Percentiles rank a stretch among this genome's conserved stretches.
phyloP scores from a whole-genome alignment of 1,139 yeast genomes.

The Blastobotrys capitulatus region DNA sequence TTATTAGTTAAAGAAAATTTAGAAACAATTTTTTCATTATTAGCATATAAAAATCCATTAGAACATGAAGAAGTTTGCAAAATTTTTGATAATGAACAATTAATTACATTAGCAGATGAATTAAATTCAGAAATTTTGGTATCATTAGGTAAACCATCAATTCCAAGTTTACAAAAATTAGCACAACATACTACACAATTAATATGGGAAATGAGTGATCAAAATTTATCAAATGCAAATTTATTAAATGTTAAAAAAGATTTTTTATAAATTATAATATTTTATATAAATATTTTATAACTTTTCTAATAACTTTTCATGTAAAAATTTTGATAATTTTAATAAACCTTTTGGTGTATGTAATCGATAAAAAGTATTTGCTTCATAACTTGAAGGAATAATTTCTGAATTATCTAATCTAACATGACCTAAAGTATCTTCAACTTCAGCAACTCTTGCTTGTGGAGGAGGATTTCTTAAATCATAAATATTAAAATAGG shows the following conservation, averaged over 20 bases:
- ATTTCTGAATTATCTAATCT: slow-evolving; percentile 51
- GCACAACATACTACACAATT: slow-evolving; percentile 34
- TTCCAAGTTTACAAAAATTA: slow-evolving; percentile 36
- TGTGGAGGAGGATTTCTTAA: slow-evolving; percentile 60
- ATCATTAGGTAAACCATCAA: slow-evolving; percentile 39
- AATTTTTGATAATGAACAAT: slow-evolving; percentile 35
- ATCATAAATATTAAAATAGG: slow-evolving; percentile 69
- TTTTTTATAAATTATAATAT: slow-evolving; percentile 25
- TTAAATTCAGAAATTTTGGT: slow-evolving; percentile 41
- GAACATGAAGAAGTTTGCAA: slow-evolving; percentile 33
- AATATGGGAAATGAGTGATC: slow-evolving; percentile 32
- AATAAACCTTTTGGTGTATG: slow-evolving; percentile 54
- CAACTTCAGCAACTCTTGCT: slow-evolving; percentile 68
- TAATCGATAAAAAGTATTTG: slow-evolving; percentile 54
- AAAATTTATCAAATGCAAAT: slow-evolving; percentile 28
- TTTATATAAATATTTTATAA: not conserved
- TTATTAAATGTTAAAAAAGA: slow-evolving; percentile 36
- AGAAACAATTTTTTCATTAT: slow-evolving; percentile 42
- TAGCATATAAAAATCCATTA: slow-evolving; percentile 49
- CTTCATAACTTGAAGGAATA: slow-evolving; percentile 50
- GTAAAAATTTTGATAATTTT: slow-evolving; percentile 50
- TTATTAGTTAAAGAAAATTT: slow-evolving; percentile 32
- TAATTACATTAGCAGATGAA: slow-evolving; percentile 39
- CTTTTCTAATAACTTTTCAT: slow-evolving; percentile 36
- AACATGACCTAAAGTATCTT: slow-evolving; percentile 68